Conservation (phyloP, 2,329 filamentous ascomycete genomes). For the Furcasterigmium furcatum region DNA sequence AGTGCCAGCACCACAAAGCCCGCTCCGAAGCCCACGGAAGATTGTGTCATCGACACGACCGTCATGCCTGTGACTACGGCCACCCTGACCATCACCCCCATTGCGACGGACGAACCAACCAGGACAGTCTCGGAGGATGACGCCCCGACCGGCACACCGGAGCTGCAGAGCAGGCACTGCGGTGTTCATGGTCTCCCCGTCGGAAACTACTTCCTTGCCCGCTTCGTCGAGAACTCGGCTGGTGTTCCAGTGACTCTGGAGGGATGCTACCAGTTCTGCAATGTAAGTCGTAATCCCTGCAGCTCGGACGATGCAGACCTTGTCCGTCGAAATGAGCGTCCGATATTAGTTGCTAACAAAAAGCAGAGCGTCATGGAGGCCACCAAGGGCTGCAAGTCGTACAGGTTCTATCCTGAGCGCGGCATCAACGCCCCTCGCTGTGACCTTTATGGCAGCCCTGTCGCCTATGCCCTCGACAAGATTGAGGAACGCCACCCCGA, state of each 20-base stretch:
- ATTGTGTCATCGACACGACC: constrained; percentile 27
- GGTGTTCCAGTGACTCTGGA: constrained; percentile 29
- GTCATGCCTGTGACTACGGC: constrained; percentile 24
- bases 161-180: constrained; percentile 26
- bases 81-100: constrained; percentile 17
- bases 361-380: constrained; percentile 23
- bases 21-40: constrained; percentile 4
- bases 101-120: constrained; percentile 20
- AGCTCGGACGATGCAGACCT: background rate
- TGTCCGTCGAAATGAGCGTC: too few relatives aligned
- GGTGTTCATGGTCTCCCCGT: constrained; percentile 31
- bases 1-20: background rate
- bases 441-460: constrained; percentile 28
- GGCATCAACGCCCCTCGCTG: constrained; percentile 26
- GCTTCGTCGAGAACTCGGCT: constrained; percentile 29
- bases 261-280: constrained; percentile 39
- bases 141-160: constrained; percentile 24
- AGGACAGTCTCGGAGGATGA: constrained; percentile 24
- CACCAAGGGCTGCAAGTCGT: constrained; percentile 28
- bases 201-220: constrained; percentile 32
- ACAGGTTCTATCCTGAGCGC: constrained; percentile 28
- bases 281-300: constrained; percentile 19
- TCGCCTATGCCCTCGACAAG: constrained; percentile 22
- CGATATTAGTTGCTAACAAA: background rate
- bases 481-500: constrained; percentile 23